These are phyloP conservation scores for Hirsutella minnesotensis DNA, from an alignment of 2,329 filamentous ascomycete species.

Conservation along the genomic window DNA sequence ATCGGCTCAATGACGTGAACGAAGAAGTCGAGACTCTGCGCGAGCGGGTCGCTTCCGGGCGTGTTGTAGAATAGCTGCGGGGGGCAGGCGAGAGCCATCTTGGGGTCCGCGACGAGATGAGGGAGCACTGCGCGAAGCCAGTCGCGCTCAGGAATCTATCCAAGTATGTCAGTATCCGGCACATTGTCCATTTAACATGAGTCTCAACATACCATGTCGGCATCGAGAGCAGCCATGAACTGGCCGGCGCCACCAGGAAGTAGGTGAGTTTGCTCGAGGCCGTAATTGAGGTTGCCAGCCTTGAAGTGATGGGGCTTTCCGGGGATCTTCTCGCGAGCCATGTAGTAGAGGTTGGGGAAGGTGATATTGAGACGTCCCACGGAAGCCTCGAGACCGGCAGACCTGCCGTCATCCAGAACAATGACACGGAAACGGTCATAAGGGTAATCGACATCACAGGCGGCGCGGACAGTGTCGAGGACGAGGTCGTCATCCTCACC, in stretches of 20 bases:
- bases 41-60: constrained; percentile 44
- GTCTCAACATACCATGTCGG: constrained; percentile 41
- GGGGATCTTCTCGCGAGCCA: constrained; percentile 35
- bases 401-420: constrained; percentile 42
- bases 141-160: constrained; percentile 44
- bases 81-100: constrained; percentile 47
- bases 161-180: not conserved
- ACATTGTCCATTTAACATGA: not conserved
- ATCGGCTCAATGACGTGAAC: constrained; percentile 40
- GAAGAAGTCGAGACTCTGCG: constrained; percentile 46
- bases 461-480: constrained; percentile 43
- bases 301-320: constrained; percentile 46
- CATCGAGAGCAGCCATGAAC: constrained; percentile 52
- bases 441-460: constrained; percentile 44
- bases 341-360: constrained; percentile 40
- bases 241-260: constrained; percentile 42
- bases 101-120: constrained; percentile 44
- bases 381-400: constrained; percentile 26
- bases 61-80: constrained; percentile 54
- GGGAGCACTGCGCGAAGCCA: constrained; percentile 50
- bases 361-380: constrained; percentile 23
- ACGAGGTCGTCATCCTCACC: constrained; percentile 44
- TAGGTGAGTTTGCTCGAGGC: constrained; percentile 34
- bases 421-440: constrained; percentile 38
- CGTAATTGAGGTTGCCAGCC: constrained; percentile 53